Conservation (phyloP, 2,329 filamentous ascomycete genomes). For the Drechslerella dactyloides region DNA sequence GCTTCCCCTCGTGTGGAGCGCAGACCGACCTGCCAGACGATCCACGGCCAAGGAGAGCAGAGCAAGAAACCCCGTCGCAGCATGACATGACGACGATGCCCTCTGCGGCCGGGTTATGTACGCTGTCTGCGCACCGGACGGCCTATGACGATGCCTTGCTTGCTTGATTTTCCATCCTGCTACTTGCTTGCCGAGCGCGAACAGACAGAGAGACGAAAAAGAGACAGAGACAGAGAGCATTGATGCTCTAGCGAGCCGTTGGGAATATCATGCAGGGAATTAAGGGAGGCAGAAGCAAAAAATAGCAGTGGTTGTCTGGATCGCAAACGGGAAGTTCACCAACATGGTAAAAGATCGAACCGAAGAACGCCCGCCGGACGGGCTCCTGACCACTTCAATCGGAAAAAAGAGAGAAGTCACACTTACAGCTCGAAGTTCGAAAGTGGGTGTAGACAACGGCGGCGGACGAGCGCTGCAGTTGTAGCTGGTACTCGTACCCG, state of each 20-base stretch:
- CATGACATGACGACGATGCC: slow-evolving; percentile 3
- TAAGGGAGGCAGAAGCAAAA: slow-evolving; percentile 11
- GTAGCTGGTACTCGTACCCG: background rate
- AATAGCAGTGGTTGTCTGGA: background rate
- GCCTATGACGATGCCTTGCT: slow-evolving; percentile 29
- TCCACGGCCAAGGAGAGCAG: slow-evolving; percentile 25
- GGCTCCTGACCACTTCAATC: slow-evolving; percentile 2
- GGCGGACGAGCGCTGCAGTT: too few relatives aligned
- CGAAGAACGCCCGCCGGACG: too few relatives aligned
- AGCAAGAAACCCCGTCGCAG: slow-evolving; percentile 12
- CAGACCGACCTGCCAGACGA: slow-evolving; percentile 9
- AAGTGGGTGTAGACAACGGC: background rate
- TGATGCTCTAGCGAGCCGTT: slow-evolving; percentile 8
- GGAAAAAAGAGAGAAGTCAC: background rate
- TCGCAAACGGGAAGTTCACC: slow-evolving; percentile 10
- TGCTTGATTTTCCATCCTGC: background rate
- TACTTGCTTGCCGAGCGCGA: background rate
- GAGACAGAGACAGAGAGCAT: background rate
- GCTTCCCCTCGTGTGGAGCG: slow-evolving; percentile 9
- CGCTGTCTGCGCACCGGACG: background rate
- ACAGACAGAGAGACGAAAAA: too few relatives aligned
- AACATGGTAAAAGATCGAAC: slow-evolving; percentile 7
- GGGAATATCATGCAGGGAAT: slow-evolving; percentile 8
- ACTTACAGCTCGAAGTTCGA: background rate
- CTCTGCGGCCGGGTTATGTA: background rate